Conservation (phyloP, 2,329 filamentous ascomycete genomes). For the Cercospora sojina region DNA sequence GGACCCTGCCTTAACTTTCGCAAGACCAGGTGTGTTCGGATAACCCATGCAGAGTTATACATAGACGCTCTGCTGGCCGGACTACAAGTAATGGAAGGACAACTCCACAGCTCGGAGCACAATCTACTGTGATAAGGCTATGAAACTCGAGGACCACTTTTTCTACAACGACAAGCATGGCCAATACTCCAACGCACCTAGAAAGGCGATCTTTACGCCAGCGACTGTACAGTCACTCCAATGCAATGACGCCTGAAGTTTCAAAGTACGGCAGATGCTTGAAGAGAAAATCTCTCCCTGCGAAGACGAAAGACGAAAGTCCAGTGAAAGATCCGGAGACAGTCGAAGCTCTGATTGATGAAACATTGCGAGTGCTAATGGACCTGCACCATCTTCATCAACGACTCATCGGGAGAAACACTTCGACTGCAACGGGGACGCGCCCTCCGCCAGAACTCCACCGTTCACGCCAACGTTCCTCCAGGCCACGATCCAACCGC, state of each 20-base stretch:
- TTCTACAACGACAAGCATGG: background rate
- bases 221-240: background rate
- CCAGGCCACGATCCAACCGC: background rate
- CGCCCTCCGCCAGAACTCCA: background rate
- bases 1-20: background rate
- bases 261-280: background rate
- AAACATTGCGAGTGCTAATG: background rate
- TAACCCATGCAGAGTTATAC: background rate
- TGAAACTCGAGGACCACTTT: background rate
- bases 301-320: background rate
- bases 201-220: background rate
- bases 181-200: background rate
- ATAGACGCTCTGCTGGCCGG: background rate
- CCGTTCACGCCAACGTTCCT: background rate
- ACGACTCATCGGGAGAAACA: background rate
- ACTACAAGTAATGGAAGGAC: background rate
- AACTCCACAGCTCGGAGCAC: background rate
- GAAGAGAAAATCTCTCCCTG: background rate
- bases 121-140: background rate
- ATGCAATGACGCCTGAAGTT: background rate
- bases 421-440: background rate
- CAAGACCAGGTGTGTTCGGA: background rate
- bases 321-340: background rate
- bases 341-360: conserved; percentile 1
- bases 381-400: conserved; percentile 2